A percentile compares a stretch with the other conserved stretches of the same genome.
phyloP scores from a whole-genome alignment of 192 early-diverging fungal genomes.

The Coemansia sp. region DNA sequence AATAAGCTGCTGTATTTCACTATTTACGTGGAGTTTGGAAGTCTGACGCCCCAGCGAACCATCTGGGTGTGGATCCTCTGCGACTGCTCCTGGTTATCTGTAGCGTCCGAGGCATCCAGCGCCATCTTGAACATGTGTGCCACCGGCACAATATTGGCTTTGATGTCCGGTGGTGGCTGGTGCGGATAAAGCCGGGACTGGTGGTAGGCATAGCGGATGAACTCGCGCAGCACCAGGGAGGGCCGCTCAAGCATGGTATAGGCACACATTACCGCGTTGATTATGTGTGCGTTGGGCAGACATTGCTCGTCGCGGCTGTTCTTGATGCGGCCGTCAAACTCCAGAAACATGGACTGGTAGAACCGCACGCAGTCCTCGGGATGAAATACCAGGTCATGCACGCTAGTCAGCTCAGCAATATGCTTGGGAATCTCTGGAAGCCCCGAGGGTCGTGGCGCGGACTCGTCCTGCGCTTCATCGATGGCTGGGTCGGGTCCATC shows the following conservation, averaged over 20 bases:
- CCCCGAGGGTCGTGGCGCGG: slow-evolving; percentile 1
- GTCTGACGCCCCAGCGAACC: slow-evolving; percentile 21
- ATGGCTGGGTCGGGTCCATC: not conserved
- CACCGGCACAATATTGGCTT: slow-evolving; percentile 6
- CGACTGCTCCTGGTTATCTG: not conserved
- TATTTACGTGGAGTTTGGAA: not conserved
- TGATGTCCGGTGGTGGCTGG: slow-evolving; percentile 13
- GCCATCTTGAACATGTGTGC: slow-evolving; percentile 36
- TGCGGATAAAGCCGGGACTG: slow-evolving; percentile 22
- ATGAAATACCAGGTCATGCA: slow-evolving; percentile 15
- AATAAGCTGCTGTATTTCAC: not conserved
- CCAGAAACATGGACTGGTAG: slow-evolving; percentile 36
- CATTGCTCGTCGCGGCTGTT: slow-evolving; percentile 9
- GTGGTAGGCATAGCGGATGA: slow-evolving; percentile 31
- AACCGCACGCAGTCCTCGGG: slow-evolving; percentile 41
- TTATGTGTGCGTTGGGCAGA: slow-evolving; percentile 31
- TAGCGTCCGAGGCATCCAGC: slow-evolving; percentile 10
- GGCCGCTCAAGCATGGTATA: slow-evolving; percentile 28
- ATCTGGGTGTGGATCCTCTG: slow-evolving; percentile 24
- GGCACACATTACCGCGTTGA: slow-evolving; percentile 43
- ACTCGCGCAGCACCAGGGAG: slow-evolving; percentile 31
- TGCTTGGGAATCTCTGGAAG: slow-evolving; percentile 14
- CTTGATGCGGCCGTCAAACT: slow-evolving; percentile 5
- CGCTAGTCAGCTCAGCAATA: not conserved
- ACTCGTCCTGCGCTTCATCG: not conserved